Percentiles rank a stretch among this genome's conserved stretches.
Conservation (phyloP, 352 stramenopile genomes). For the Phytophthora pisi region DNA sequence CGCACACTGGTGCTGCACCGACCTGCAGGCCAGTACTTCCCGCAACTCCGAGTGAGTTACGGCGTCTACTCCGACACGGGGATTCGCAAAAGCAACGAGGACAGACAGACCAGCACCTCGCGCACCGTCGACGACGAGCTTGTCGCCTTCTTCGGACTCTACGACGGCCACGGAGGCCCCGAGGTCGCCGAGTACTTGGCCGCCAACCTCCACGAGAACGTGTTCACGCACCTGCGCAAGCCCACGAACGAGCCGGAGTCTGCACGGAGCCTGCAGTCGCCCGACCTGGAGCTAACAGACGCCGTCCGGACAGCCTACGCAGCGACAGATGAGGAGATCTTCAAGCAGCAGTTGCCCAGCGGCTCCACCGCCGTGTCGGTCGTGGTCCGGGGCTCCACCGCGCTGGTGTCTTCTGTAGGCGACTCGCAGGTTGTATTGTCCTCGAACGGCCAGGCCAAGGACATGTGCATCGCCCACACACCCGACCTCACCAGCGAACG, state of each 20-base stretch:
- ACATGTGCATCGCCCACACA: conserved; percentile 75
- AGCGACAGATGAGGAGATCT: conserved; percentile 75
- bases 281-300: conserved; percentile 33
- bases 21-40: conserved; percentile 57
- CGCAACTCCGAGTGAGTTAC: conserved; percentile 62
- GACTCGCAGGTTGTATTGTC: conserved; percentile 85
- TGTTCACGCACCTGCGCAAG: conserved; percentile 56
- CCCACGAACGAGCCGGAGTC: conserved; percentile 34
- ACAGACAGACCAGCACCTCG: conserved; percentile 61
- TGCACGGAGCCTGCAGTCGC: conserved; percentile 24
- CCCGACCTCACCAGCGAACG: conserved; percentile 72
- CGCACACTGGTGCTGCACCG: conserved; percentile 63
- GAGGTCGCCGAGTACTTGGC: conserved; percentile 74
- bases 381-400: conserved; percentile 55
- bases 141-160: conserved; percentile 85
- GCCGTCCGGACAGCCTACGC: conserved; percentile 55
- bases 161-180: conserved; percentile 79
- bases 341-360: conserved; percentile 69
- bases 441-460: conserved; percentile 53
- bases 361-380: conserved; percentile 76
- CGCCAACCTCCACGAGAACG: conserved; percentile 59
- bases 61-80: conserved; percentile 79
- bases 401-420: conserved; percentile 71
- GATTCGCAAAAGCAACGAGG: conserved; percentile 78
- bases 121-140: conserved; percentile 60